Conservation (phyloP, 139 green algal species). For the Chlorella sp. region DNA sequence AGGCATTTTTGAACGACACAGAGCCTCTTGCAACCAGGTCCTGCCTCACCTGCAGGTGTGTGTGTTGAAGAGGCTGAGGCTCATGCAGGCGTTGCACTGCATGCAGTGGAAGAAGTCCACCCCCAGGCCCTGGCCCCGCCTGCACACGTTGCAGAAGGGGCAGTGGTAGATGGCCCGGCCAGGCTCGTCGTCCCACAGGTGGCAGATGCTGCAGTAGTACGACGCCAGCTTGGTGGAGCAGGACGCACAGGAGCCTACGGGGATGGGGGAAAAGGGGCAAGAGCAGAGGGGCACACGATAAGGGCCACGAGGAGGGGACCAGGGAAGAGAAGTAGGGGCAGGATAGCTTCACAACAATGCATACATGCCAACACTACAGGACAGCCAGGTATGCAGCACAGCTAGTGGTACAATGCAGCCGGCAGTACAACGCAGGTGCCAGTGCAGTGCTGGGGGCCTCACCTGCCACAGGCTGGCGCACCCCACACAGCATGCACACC, state of each 20-base stretch:
- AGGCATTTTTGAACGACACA: no score
- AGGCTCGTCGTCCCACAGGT: slow-evolving; percentile 87
- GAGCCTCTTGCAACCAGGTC: no score
- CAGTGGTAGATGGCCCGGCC: slow-evolving; percentile 93
- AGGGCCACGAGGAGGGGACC: no score
- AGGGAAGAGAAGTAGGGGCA: no score
- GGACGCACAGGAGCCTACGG: slow-evolving; percentile 16
- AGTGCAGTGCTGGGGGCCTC: no score
- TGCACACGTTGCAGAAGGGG: slow-evolving; percentile 94
- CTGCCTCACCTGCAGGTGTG: slow-evolving; percentile 96
- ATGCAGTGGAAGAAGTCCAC: slow-evolving; percentile 98
- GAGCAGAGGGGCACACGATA: no score
- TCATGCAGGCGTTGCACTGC: slow-evolving; percentile 97
- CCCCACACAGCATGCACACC: slow-evolving; percentile 85
- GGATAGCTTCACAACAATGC: no score
- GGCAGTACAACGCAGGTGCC: no score
- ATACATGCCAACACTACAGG: no score
- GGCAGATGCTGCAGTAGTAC: slow-evolving; percentile 97
- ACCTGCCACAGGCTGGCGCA: slow-evolving; percentile 60
- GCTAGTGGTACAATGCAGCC: no score
- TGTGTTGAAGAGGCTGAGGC: slow-evolving; percentile 68
- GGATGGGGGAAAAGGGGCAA: no score
- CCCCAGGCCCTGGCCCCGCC: slow-evolving; percentile 58
- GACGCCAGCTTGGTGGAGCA: slow-evolving; percentile 6
- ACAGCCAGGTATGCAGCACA: no score